Evolutionary conservation across 768 basidiomycete species (phyloP).

Genomic region (Scleroderma citrinum): DNA sequence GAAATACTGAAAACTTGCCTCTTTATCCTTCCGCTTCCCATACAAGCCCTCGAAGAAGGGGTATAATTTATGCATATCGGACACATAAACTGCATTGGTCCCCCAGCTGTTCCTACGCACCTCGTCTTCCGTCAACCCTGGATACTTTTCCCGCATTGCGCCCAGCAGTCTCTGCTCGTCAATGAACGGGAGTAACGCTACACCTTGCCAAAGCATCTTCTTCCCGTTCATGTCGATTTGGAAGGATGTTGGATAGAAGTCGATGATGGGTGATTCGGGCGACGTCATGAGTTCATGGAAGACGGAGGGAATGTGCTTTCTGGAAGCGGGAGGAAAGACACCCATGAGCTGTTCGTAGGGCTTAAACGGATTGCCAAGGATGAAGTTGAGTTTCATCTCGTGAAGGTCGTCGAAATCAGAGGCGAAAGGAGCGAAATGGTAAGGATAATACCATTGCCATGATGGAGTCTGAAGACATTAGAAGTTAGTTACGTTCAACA

Average conservation of each 20-base stretch:
- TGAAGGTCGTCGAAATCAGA: slow-evolving; percentile 82
- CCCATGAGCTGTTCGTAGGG: slow-evolving; percentile 98
- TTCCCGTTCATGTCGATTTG: slow-evolving; percentile 99
- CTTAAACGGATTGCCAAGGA: slow-evolving; percentile 82
- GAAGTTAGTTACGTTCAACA: slow-evolving; percentile 10
- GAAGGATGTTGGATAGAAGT: slow-evolving; percentile 91
- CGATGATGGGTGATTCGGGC: slow-evolving; percentile 85
- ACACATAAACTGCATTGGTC: slow-evolving; percentile 73
- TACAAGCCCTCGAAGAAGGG: slow-evolving; percentile 86
- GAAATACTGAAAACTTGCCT: slow-evolving; percentile 43
- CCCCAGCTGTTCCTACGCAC: slow-evolving; percentile 81
- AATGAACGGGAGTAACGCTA: slow-evolving; percentile 94
- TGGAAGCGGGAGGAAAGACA: slow-evolving; percentile 89
- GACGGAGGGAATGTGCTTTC: slow-evolving; percentile 76
- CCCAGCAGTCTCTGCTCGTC: slow-evolving; percentile 76
- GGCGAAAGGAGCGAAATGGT: slow-evolving; percentile 97
- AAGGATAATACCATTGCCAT: slow-evolving; percentile 99
- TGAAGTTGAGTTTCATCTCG: slow-evolving; percentile 75
- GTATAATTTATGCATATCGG: slow-evolving; percentile 80
- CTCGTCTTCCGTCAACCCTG: slow-evolving; percentile 73
- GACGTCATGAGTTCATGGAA: slow-evolving; percentile 89
- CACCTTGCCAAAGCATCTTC: slow-evolving; percentile 99
- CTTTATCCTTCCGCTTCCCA: slow-evolving; percentile 74
- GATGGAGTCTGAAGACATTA: slow-evolving; percentile 63
- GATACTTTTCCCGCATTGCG: slow-evolving; percentile 69